A percentile compares a stretch with the other conserved stretches of the same genome.
phyloP scores from a whole-genome alignment of 805 yeast genomes.

The Alloascoidea hylecoeti region DNA sequence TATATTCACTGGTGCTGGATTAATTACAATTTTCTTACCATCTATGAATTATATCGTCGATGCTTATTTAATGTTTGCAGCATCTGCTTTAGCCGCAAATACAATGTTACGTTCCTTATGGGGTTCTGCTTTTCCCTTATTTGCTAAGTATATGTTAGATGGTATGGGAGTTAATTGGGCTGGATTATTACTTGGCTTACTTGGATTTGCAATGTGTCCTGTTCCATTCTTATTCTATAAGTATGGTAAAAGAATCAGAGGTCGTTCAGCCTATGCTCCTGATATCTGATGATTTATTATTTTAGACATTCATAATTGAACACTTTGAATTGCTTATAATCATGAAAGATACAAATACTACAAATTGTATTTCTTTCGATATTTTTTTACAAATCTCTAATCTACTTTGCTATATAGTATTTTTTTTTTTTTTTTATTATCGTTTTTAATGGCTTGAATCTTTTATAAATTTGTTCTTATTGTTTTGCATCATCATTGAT shows the following conservation, averaged over 20 bases:
- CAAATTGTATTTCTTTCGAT: too few relatives aligned
- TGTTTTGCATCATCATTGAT: too few relatives aligned
- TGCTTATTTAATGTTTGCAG: slow-evolving; percentile 55
- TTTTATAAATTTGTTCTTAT: too few relatives aligned
- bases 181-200: slow-evolving; percentile 52
- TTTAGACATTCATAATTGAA: too few relatives aligned
- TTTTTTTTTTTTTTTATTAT: too few relatives aligned
- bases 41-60: slow-evolving; percentile 63
- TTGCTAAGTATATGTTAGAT: slow-evolving; percentile 57
- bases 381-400: too few relatives aligned
- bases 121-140: slow-evolving; percentile 62
- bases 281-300: slow-evolving; percentile 36
- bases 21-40: slow-evolving; percentile 48
- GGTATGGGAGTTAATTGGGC: slow-evolving; percentile 70
- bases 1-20: slow-evolving; percentile 43
- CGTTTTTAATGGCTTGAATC: too few relatives aligned
- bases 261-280: slow-evolving; percentile 45
- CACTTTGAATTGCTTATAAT: neutral
- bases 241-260: slow-evolving; percentile 43
- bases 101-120: slow-evolving; percentile 54
- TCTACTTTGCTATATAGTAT: too few relatives aligned
- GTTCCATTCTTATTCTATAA: slow-evolving; percentile 54
- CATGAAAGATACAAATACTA: neutral
- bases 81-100: slow-evolving; percentile 67
- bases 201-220: slow-evolving; percentile 41